Conservation (phyloP, 305 asterid species). For the Fraxinus paxiana region DNA sequence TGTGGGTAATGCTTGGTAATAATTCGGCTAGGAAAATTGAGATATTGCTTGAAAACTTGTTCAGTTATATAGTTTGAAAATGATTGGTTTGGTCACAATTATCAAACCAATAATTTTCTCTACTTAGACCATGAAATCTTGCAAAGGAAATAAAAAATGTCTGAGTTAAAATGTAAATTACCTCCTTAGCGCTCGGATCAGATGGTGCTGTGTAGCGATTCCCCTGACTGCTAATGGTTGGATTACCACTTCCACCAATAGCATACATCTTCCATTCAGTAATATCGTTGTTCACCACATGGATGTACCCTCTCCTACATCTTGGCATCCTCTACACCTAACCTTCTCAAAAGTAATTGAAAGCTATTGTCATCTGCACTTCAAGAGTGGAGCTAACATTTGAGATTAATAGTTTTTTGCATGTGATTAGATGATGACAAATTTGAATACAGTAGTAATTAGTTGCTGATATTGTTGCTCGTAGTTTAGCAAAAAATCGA, state of each 20-base stretch:
- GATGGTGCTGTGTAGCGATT: slow-evolving; percentile 50
- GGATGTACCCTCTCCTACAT: slow-evolving; percentile 61
- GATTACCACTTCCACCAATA: slow-evolving; percentile 60
- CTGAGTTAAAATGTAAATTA: slow-evolving; percentile 8
- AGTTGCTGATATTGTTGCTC: too few species aligned
- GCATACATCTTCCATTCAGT: slow-evolving; percentile 67
- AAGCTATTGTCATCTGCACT: slow-evolving; percentile 51
- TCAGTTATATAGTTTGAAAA: too few species aligned
- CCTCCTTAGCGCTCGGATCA: slow-evolving; percentile 63
- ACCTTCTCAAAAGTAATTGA: slow-evolving; percentile 58
- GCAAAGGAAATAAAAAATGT: neutral
- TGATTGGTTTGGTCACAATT: neutral
- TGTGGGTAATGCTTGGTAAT: too few species aligned
- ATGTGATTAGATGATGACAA: too few species aligned
- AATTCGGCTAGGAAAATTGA: too few species aligned
- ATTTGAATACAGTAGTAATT: too few species aligned
- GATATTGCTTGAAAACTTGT: too few species aligned
- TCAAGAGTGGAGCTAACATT: neutral
- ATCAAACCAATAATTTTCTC: neutral
- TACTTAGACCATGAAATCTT: neutral
- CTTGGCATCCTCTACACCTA: slow-evolving; percentile 67
- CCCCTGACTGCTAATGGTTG: slow-evolving; percentile 61
- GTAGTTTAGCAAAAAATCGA: too few species aligned
- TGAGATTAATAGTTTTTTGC: neutral
- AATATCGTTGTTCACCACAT: slow-evolving; percentile 59